Conservation (phyloP, 2,329 filamentous ascomycete species). For the Fusarium metavorans region DNA sequence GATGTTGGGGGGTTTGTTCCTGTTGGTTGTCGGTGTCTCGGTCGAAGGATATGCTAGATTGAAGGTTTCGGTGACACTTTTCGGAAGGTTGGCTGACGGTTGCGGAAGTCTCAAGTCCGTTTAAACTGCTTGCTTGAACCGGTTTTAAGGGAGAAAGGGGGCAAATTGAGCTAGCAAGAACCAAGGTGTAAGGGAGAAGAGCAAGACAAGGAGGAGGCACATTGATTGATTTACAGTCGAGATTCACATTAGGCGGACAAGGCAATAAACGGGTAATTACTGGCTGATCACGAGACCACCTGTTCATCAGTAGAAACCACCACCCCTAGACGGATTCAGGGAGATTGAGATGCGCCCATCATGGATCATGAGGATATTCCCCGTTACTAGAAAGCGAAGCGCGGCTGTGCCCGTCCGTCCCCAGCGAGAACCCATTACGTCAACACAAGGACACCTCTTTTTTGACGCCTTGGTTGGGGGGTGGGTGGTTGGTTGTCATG, state of each 20-base stretch:
- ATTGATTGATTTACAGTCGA: not conserved
- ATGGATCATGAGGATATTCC: slow-evolving; percentile 10
- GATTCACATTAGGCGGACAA: not conserved
- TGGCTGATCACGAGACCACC: slow-evolving; percentile 29
- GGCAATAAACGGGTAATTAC: not conserved
- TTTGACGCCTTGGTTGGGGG: slow-evolving; percentile 14
- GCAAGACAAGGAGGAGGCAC: not conserved
- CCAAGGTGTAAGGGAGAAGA: slow-evolving; percentile 1
- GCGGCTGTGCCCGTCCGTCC: slow-evolving; percentile 32
- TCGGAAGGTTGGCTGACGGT: not conserved
- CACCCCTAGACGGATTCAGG: not conserved
- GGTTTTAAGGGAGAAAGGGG: slow-evolving; percentile 14
- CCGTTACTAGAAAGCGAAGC: not conserved
- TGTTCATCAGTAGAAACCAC: not conserved
- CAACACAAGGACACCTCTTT: slow-evolving; percentile 22
- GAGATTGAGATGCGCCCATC: slow-evolving; percentile 29
- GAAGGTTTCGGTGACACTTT: not conserved
- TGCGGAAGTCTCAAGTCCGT: not conserved
- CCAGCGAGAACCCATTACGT: slow-evolving; percentile 29
- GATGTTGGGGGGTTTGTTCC: not conserved
- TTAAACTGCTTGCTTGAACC: not conserved
- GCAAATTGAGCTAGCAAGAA: slow-evolving; percentile 6
- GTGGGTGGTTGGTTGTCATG: not conserved
- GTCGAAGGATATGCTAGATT: not conserved
- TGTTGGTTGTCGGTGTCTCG: not conserved